Percentiles rank a stretch among this genome's conserved stretches.
Evolutionary conservation across 2,329 filamentous ascomycete species (phyloP).

Genomic region (Neofusicoccum sp.): DNA sequence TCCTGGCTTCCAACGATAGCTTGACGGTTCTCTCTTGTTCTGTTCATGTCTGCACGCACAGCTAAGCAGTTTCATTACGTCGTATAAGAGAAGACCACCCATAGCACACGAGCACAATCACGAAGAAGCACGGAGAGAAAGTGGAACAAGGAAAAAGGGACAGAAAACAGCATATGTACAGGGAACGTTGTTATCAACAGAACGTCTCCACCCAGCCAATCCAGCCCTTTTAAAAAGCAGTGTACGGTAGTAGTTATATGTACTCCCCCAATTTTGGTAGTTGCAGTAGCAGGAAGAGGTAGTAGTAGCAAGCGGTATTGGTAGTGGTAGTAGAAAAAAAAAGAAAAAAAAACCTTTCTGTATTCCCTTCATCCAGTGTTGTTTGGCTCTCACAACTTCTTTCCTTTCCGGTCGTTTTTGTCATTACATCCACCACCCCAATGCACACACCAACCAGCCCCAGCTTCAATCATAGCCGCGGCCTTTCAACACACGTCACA

Average conservation of each 20-base stretch:
- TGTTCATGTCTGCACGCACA: too few relatives aligned
- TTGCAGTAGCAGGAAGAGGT: background rate
- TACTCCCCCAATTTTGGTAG: conserved; percentile 4
- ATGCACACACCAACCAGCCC: background rate
- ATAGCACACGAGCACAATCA: background rate
- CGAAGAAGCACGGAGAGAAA: background rate
- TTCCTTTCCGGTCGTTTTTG: conserved; percentile 12
- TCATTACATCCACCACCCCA: conserved; percentile 9
- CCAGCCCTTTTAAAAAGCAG: background rate
- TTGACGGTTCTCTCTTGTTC: too few relatives aligned
- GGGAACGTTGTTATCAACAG: conserved; percentile 2
- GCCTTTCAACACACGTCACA: background rate
- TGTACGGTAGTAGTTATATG: background rate
- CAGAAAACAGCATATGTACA: conserved; percentile 1
- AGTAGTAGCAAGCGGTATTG: background rate
- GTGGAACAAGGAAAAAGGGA: background rate
- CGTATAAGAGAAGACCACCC: too few relatives aligned
- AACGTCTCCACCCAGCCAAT: background rate
- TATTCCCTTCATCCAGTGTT: conserved; percentile 7
- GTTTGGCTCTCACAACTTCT: background rate
- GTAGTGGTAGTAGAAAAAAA: background rate
- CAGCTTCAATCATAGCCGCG: background rate
- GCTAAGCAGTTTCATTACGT: too few relatives aligned
- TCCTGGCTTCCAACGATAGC: too few relatives aligned
- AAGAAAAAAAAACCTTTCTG: background rate